These are phyloP conservation scores for Entomortierella parvispora DNA, from an alignment of 192 early-diverging fungal genomes.

Conservation along the genomic window DNA sequence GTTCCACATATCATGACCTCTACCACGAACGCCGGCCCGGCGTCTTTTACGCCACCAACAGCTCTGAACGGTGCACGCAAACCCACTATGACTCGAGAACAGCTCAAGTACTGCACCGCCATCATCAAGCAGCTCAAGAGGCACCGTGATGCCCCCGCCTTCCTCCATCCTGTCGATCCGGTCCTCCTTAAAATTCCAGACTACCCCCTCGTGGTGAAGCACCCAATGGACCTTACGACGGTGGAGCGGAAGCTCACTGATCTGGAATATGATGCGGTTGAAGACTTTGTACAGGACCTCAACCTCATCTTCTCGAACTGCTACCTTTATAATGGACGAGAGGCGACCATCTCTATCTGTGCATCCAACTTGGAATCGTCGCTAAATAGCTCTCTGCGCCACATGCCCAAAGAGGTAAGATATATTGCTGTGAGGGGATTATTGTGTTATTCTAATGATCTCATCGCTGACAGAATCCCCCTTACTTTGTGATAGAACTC, in stretches of 20 bases:
- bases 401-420: conserved; percentile 76
- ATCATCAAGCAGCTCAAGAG: conserved; percentile 80
- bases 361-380: conserved; percentile 75
- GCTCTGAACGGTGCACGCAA: conserved; percentile 32
- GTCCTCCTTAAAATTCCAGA: conserved; percentile 83
- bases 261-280: conserved; percentile 68
- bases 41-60: conserved; percentile 10
- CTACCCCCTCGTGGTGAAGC: conserved; percentile 76
- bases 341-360: conserved; percentile 74
- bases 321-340: conserved; percentile 82
- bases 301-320: conserved; percentile 84
- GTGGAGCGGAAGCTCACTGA: conserved; percentile 75
- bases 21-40: not conserved
- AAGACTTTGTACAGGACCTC: conserved; percentile 75
- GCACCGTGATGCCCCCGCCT: conserved; percentile 87
- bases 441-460: no score
- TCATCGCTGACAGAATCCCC: no score
- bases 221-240: conserved; percentile 85
- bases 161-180: conserved; percentile 84
- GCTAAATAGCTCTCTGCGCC: conserved; percentile 74
- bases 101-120: conserved; percentile 83
- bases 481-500: conserved; percentile 10
- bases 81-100: conserved; percentile 76
- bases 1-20: not conserved
- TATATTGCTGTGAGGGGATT: no score